Base-by-base conservation (phyloP, 805 yeast species). In the Saturnispora gosingensis region DNA sequence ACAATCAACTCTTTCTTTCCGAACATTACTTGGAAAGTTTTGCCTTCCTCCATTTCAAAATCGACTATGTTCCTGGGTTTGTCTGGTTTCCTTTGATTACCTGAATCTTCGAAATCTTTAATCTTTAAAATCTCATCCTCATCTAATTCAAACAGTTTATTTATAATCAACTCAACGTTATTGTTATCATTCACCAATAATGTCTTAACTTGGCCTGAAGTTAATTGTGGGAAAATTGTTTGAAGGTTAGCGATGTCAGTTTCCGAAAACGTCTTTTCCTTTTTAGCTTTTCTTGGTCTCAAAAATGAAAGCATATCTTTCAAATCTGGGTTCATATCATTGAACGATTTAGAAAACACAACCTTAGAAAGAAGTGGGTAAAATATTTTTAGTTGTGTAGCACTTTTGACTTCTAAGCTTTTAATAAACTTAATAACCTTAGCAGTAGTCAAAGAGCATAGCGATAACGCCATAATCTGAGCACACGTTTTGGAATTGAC, bases 211-310 rank as follows among this genome's bases (percentile, higher is more conserved):
- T 79, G 75, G 1, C 69, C 65, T 3, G 64, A 60, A 0, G 77
- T 67, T 35, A 88, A 62, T 39, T 75, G 75, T 0, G 96, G 96
- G 62, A 88, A 86, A 54, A 89, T 62, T 32, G 82, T 87, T n/a
- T 63, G 53, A 43, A 76, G 58, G 25, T 68, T 67, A 16, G 64
- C 60, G 2, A 83, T 69, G 43, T 73, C 69, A 3, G 64, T 68
- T 32, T 68, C 65, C 30, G 63, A 63, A 50, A 67, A 65, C 6
- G 5, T 44, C 39, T 13, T 27, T 10, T 18, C 25, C n/a, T 28
- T 34, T n/a, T 16, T 9, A 15, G 25, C 10, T 25, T 16, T 43
- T 22, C 49, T 48, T 25, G 51, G 43, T 42, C 66, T 67, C 53
- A 83, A 61, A 54, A 76, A 79, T 2, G 75, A 76, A 3, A 83